Conservation (phyloP, 78 protist genomes). For the Chrysochromulina parva region DNA sequence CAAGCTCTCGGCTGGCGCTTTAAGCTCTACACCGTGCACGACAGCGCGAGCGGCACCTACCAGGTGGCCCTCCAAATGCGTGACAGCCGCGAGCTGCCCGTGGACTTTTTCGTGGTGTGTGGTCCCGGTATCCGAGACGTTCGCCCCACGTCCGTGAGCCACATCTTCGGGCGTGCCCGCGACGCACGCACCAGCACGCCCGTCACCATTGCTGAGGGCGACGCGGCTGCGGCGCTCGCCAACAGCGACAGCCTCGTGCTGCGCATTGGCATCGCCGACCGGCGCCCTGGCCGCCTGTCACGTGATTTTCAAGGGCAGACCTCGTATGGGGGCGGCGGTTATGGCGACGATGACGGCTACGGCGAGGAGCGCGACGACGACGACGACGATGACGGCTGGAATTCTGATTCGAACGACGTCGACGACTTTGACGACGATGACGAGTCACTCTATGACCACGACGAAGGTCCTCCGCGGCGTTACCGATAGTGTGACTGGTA, state of each 20-base stretch:
- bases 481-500: too few relatives aligned
- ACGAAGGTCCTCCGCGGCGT: too few relatives aligned
- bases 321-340: not conserved
- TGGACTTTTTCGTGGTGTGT: not conserved
- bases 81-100: conserved; percentile 8
- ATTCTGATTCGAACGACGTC: too few relatives aligned
- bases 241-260: not conserved
- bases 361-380: too few relatives aligned
- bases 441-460: too few relatives aligned
- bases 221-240: not conserved
- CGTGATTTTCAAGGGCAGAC: not conserved
- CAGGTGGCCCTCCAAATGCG: not conserved
- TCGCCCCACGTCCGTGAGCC: not conserved
- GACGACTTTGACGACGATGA: too few relatives aligned
- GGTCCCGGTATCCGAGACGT: not conserved
- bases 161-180: not conserved
- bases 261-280: not conserved
- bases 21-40: not conserved
- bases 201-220: not conserved
- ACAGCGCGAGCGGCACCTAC: not conserved
- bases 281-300: not conserved
- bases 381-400: too few relatives aligned
- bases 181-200: not conserved
- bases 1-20: not conserved
- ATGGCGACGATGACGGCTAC: too few relatives aligned